Conservation (phyloP, 805 yeast genomes). For the Starmerella lactis-condensi region DNA sequence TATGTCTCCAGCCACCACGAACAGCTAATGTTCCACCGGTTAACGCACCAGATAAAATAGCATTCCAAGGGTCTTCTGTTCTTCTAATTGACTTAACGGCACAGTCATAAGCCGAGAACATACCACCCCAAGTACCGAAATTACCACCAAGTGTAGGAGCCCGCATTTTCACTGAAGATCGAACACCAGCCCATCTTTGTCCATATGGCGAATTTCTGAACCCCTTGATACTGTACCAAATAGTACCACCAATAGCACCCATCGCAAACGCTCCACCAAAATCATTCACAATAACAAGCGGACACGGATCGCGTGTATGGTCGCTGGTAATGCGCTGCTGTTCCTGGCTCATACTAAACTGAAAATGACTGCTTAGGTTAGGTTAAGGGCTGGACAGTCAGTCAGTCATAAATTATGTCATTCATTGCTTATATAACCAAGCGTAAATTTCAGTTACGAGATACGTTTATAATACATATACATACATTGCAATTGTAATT, state of each 20-base stretch:
- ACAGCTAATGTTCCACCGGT: constrained; percentile 96
- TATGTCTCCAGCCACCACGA: constrained; percentile 97
- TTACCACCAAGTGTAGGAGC: constrained; percentile 99
- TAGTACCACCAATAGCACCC: constrained; percentile 98
- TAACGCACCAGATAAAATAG: constrained; percentile 91
- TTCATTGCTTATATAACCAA: constrained; percentile 1
- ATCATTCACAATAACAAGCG: constrained; percentile 84
- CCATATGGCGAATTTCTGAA: constrained; percentile 93
- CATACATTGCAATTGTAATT: not conserved
- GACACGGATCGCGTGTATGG: constrained; percentile 98
- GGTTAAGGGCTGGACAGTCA: not conserved
- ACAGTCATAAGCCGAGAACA: constrained; percentile 90
- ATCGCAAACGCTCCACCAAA: constrained; percentile 98
- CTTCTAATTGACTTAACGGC: constrained; percentile 85
- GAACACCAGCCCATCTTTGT: constrained; percentile 77
- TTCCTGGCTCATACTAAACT: constrained; percentile 3
- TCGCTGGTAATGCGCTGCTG: constrained; percentile 35
- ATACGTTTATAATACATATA: not conserved
- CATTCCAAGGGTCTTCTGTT: constrained; percentile 97
- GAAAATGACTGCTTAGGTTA: constrained; percentile 1
- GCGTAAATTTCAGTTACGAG: not conserved
- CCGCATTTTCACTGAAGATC: constrained; percentile 80
- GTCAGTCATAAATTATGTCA: not conserved
- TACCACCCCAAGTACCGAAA: constrained; percentile 99
- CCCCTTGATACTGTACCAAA: constrained; percentile 98